Percentiles rank a stretch among this genome's conserved stretches.
phyloP scores from a whole-genome alignment of 2,329 filamentous ascomycete species.

The Ophiostoma sp. region DNA sequence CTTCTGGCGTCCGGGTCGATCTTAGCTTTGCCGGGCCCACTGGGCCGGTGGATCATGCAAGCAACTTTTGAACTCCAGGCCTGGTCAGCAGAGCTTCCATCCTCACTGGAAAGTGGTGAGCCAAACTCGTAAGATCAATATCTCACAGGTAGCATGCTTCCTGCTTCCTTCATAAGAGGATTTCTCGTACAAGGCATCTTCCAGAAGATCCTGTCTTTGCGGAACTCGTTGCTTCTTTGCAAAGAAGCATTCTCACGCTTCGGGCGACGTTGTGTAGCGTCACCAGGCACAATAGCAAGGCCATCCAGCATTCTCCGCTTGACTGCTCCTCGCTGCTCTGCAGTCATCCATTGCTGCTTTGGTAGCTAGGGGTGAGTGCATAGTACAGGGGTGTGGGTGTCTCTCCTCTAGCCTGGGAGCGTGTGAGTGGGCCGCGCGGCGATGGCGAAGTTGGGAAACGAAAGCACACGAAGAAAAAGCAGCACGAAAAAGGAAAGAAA shows the following conservation, averaged over 20 bases:
- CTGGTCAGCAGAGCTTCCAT: not conserved
- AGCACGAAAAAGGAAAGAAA: not conserved
- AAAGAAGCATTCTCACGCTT: not conserved
- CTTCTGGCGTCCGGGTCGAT: conserved; percentile 26
- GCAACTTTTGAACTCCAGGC: not conserved
- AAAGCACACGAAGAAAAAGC: conserved; percentile 8
- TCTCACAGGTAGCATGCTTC: not conserved
- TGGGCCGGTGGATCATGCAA: conserved; percentile 8
- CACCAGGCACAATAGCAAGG: not conserved
- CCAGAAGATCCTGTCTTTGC: not conserved
- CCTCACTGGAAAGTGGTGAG: not conserved
- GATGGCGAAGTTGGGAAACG: conserved; percentile 8
- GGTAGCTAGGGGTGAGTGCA: conserved; percentile 16
- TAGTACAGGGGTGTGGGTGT: conserved; percentile 18
- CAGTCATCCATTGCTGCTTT: not conserved
- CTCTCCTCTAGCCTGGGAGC: not conserved
- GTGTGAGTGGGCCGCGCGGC: conserved; percentile 5
- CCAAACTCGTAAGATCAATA: conserved; percentile 3
- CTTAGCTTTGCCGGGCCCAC: conserved; percentile 28
- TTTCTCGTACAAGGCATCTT: not conserved
- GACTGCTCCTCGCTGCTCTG: not conserved
- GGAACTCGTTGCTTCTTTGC: not conserved
- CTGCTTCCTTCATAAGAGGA: not conserved
- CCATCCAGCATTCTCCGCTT: not conserved
- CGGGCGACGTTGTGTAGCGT: not conserved